Conservation (phyloP, 177 flowering plant genomes). For the Tripterygium wilfordii region DNA sequence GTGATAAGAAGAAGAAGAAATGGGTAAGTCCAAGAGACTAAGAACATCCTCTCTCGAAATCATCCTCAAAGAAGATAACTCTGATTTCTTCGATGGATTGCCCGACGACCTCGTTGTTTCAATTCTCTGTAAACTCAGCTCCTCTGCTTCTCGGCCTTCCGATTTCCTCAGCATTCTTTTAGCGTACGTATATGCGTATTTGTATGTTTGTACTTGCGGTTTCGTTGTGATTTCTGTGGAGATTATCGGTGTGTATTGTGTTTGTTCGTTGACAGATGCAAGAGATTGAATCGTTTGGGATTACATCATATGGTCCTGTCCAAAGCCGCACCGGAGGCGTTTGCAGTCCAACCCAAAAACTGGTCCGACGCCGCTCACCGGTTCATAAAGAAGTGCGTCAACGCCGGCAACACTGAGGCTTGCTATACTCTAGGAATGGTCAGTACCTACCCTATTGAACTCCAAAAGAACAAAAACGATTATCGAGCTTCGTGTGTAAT, state of each 20-base stretch:
- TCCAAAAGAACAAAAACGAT: too few relatives aligned
- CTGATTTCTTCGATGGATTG: conserved; percentile 48
- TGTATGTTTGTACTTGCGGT: conserved; percentile 18
- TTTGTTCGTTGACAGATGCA: conserved; percentile 51
- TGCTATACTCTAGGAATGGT: conserved; percentile 94
- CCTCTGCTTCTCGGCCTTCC: conserved; percentile 42
- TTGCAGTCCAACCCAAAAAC: conserved; percentile 50
- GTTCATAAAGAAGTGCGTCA: conserved; percentile 64
- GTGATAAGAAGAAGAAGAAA: too few relatives aligned
- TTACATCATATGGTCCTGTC: conserved; percentile 50
- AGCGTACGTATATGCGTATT: conserved; percentile 37
- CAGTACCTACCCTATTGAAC: background rate
- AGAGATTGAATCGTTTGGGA: conserved; percentile 64
- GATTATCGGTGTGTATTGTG: conserved; percentile 78
- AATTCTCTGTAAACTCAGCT: conserved; percentile 52
- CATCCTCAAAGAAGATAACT: too few relatives aligned
- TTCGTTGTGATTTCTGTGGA: conserved; percentile 44
- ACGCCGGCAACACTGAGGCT: conserved; percentile 86
- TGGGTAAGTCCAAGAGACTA: too few relatives aligned
- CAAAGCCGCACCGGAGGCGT: conserved; percentile 43
- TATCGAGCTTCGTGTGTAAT: too few relatives aligned
- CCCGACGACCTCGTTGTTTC: conserved; percentile 61
- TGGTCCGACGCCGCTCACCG: conserved; percentile 87
- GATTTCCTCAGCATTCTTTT: conserved; percentile 55
- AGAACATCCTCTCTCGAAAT: too few relatives aligned